Conservation (phyloP, 192 early-diverging fungal species). For the Umbelopsis sp. region DNA sequence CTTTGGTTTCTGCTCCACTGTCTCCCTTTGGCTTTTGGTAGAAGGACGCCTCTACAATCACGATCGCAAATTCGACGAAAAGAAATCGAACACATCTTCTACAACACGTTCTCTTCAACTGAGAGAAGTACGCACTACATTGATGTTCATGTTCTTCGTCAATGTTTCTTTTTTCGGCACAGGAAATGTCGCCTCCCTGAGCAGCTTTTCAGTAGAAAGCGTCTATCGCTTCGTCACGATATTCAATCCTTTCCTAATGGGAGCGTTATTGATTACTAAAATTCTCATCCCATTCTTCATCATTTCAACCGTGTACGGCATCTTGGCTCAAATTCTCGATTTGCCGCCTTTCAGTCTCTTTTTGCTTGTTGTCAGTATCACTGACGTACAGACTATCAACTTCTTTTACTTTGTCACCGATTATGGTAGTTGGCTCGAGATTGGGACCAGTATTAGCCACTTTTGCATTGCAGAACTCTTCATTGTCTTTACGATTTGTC, state of each 20-base stretch:
- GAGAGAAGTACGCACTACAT: slow-evolving; percentile 58
- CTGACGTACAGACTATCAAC: slow-evolving; percentile 93
- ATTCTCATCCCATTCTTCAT: slow-evolving; percentile 95
- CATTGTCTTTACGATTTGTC: slow-evolving; percentile 87
- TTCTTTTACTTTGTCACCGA: slow-evolving; percentile 95
- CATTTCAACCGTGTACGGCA: slow-evolving; percentile 79
- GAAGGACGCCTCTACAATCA: slow-evolving; percentile 59
- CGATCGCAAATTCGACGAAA: slow-evolving; percentile 3
- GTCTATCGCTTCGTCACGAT: slow-evolving; percentile 91
- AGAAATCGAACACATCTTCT: neutral
- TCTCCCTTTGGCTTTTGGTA: slow-evolving; percentile 77
- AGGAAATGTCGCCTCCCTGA: slow-evolving; percentile 88
- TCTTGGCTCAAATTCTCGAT: slow-evolving; percentile 74
- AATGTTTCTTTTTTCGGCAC: slow-evolving; percentile 97
- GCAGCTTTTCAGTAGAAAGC: slow-evolving; percentile 82
- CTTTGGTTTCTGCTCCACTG: slow-evolving; percentile 71
- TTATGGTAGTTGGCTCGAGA: slow-evolving; percentile 94
- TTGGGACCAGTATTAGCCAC: slow-evolving; percentile 94
- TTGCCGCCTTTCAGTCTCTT: slow-evolving; percentile 88
- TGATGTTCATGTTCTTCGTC: slow-evolving; percentile 89
- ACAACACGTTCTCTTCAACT: slow-evolving; percentile 23
- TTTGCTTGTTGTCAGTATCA: slow-evolving; percentile 81
- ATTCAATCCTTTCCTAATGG: slow-evolving; percentile 92
- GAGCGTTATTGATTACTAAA: slow-evolving; percentile 80
- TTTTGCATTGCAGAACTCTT: slow-evolving; percentile 93